Base-by-base conservation (phyloP, 257 asterid species). In the Nicotiana noctiflora region DNA sequence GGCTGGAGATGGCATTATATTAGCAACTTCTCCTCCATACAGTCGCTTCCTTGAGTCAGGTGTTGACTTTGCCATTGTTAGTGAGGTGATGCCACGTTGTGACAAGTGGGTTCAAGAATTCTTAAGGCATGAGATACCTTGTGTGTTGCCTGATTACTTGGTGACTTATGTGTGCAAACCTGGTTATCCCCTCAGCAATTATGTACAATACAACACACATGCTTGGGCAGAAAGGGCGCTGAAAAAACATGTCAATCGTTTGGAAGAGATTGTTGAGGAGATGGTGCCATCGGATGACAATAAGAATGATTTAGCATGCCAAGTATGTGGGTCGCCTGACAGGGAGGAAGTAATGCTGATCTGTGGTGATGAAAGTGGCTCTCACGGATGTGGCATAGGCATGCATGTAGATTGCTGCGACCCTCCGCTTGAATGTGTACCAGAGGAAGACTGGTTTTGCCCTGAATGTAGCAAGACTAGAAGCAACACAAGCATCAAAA, bases 51-150 rank as follows among this genome's bases (percentile, higher is more conserved):
- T 96, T 78, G 75, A 88, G 67, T 90, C 99, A 4, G 81, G 90
- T 49, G 79, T 93, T 3, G 98, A 96, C 72, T 96, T 92, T 53
- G 99, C 98, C 76, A 82, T 96, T 65, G 94, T 92, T 18, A 86
- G 95, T 77, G 91, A 96, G 0, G 96, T 97, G 31, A 92, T 89
- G 93, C 93, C 93, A 2, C 95, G 89, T 10, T 91, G 87, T 0
- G 99, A 96, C 82, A 77, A 90, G 82, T 96, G 99, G 99, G 90
- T 96, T 29, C 97, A 96, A 59, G 98, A 92, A 84, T 96, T 96
- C 80, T 76, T 91, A 25, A 85, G 89, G 8, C 89, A 89, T 25
- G 94, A 96, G 80, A 84, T 96, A 65, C 98, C 99, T 31, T 96
- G 98, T 63, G 86, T 96, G 17, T 84, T 70, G 31, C 95, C 98